Percentiles rank a stretch among this genome's conserved stretches.
Evolutionary conservation across 345 rosid genomes (phyloP).

Genomic region (Melaleuca quinquenervia): DNA sequence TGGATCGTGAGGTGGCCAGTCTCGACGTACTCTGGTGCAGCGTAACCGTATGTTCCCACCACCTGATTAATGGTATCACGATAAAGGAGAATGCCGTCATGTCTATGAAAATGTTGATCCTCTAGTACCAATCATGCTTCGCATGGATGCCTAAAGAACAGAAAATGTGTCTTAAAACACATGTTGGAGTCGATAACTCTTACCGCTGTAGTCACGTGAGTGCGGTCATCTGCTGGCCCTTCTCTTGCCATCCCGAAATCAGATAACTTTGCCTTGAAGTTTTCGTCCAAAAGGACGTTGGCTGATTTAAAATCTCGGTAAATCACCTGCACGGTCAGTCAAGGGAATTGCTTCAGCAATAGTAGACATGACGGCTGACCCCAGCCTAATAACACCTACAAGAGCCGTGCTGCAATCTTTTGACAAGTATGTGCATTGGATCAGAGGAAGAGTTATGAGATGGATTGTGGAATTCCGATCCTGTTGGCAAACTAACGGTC

Average conservation of each 20-base stretch:
- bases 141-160: background rate
- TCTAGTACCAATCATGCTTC: background rate
- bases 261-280: constrained; percentile 61
- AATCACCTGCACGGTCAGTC: constrained; percentile 45
- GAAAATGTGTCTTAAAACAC: background rate
- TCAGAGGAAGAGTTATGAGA: background rate
- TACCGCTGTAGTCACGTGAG: constrained; percentile 87
- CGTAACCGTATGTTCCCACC: constrained; percentile 90
- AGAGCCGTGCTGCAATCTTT: background rate
- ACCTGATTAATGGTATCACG: constrained; percentile 24
- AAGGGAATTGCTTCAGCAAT: background rate
- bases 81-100: background rate
- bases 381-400: background rate
- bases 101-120: background rate
- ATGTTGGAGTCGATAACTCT: constrained; percentile 1
- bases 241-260: constrained; percentile 98
- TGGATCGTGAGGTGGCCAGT: constrained; percentile 79
- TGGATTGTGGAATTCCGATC: background rate
- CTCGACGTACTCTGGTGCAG: constrained; percentile 82
- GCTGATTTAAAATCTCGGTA: constrained; percentile 88
- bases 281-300: constrained; percentile 68
- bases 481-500: background rate
- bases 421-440: background rate
- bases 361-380: background rate
- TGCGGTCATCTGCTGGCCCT: constrained; percentile 67